These are phyloP conservation scores for Cryptosporidium baileyi DNA, from an alignment of 169 alveolate species.

Conservation along the genomic window DNA sequence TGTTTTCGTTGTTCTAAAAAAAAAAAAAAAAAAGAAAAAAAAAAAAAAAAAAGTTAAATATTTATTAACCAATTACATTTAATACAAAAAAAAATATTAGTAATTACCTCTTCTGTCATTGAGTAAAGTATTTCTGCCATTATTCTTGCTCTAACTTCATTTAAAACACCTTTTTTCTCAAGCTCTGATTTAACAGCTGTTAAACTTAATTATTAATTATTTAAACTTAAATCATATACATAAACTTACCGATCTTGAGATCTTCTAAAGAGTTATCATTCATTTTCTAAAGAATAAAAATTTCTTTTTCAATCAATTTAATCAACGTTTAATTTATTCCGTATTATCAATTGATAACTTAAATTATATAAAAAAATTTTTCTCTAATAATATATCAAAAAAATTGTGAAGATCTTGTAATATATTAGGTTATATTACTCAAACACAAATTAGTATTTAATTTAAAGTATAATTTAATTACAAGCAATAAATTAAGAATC, in stretches of 20 bases:
- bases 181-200: conserved; percentile 46
- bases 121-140: conserved; percentile 65
- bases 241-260: conserved; percentile 41
- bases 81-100: not conserved
- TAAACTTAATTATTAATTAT: not conserved
- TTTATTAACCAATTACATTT: no score
- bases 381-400: no score
- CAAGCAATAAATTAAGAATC: no score
- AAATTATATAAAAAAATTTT: no score
- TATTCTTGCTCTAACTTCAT: conserved; percentile 45
- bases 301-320: no score
- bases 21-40: not conserved
- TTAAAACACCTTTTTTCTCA: conserved; percentile 46
- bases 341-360: no score
- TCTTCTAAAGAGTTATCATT: conserved; percentile 59
- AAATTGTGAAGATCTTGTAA: no score
- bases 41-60: not conserved
- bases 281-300: no score
- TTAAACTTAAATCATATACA: not conserved
- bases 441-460: not conserved
- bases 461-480: not conserved
- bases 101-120: conserved; percentile 43
- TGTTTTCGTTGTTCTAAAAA: conserved; percentile 3
- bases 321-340: no score
- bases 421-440: no score